Base-by-base conservation (phyloP, 345 rosid genomes). In the Citrus maxima region DNA sequence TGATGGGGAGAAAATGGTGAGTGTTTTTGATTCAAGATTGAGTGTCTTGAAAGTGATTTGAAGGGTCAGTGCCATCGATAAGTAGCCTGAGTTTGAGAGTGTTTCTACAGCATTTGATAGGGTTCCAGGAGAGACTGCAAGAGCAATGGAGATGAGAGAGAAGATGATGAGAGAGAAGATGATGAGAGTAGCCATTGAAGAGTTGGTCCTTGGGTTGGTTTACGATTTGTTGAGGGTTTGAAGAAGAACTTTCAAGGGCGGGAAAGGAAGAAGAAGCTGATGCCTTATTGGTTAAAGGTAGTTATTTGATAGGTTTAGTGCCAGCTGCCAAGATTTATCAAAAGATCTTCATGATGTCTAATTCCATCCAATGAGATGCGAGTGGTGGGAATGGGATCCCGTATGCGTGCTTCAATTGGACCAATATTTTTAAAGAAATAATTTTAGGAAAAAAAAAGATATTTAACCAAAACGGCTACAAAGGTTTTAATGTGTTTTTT, bases 11-110 rank as follows among this genome's bases (percentile, higher is more conserved):
- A 88, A 88, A 13, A 88, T 71, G 78, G 88, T 88, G 73, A 81
- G 67, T 13, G 63, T 77, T 28, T 80, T 65, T 51, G 80, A 82
- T 6, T 85, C 83, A 25, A 85, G 87, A 49, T 54, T 34, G 2
- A 88, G 86, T n/a, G 74, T 69, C 59, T 76, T 73, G 28, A n/a
- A 51, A 21, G 81, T 83, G 70, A 85, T 55, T 70, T 77, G 62
- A 7, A 87, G 86, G 46, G 86, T 85, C 61, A 85, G 85, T 74
- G 83, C 86, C 88, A 87, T 85, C 67, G 89, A 87, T 63, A 87
- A 81, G 68, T 76, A 83, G 73, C 88, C 86, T 42, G 89, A 79
- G 75, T 82, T 73, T 30, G 85, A 71, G 75, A 85, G 86, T 66
- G 78, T 32, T 42, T 87, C 86, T 0, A 65, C 61, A 74, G 85